Base-by-base conservation (phyloP, 805 yeast species). In the Cyberlindnera lachancei region DNA sequence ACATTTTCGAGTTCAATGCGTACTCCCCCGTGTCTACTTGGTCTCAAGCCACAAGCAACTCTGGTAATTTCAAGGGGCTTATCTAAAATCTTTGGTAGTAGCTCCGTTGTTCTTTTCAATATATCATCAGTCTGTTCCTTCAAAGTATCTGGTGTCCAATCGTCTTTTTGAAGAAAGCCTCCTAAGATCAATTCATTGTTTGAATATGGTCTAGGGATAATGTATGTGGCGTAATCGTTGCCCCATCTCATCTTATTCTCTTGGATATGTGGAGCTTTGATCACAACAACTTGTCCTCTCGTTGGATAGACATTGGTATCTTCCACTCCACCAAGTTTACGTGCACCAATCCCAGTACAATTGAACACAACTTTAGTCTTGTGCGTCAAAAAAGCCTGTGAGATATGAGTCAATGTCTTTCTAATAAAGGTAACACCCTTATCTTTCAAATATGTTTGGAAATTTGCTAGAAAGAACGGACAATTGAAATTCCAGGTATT, bases 241-340 rank as follows among this genome's bases (percentile, higher is more conserved):
- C 80, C 79, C 82, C 82, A 76, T 32, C 73, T 58, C 63, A 73
- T 49, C 38, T 55, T 57, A 51, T 79, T 81, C 44, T 73, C 75
- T 21, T 59, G 59, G 38, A 81, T 62, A 44, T 79, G 81, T 3
- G 87, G 86, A 0, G 86, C 85, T 38, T 64, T 68, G 15, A 82
- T 65, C 8, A 81, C 77, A 14, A 81, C 79, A 17, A 82, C 86
- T 49, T 83, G 94, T 5, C 94, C 94, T 37, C 94, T 63, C 1
- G 83, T 73, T 7, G 94, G 90, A 43, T 75, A 79, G 14, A 79
- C 70, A 1, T 59, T 56, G 7, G 58, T 39, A 48, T 84, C 94
- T 15, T 61, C 57, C 13, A 79, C 84, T 10, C 88, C 92, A 7
- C 75, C 75, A 6, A 84, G 57, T 3, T 55, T 50, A 29, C 61